These are phyloP conservation scores for Gaeumannomyces tritici DNA, from an alignment of 2,329 filamentous ascomycete genomes.

Conservation along the genomic window DNA sequence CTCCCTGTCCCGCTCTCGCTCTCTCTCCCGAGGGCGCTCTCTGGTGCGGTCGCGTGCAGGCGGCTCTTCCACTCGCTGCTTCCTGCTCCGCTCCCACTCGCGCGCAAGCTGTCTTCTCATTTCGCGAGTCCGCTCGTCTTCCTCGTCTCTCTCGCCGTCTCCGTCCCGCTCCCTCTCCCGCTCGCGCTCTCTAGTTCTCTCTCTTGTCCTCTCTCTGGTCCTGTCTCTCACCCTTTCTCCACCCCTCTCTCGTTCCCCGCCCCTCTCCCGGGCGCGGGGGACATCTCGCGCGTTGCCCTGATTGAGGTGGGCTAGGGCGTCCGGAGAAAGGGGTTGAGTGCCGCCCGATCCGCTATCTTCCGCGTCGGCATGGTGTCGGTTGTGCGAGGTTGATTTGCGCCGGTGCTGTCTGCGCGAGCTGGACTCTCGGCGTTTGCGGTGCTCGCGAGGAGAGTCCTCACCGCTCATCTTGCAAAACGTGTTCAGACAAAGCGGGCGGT, in stretches of 20 bases:
- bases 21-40: constrained; percentile 2
- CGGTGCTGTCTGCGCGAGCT: constrained; percentile 11
- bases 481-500: neutral
- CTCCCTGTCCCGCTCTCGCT: constrained; percentile 2
- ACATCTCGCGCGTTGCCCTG: constrained; percentile 8
- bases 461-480: neutral
- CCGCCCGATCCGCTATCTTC: constrained; percentile 6
- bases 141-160: constrained; percentile 1
- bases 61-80: constrained; percentile 4
- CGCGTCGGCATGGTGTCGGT: constrained; percentile 1
- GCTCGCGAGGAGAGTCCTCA: constrained; percentile 6
- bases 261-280: constrained; percentile 8
- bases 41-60: neutral
- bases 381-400: constrained; percentile 10
- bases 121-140: neutral
- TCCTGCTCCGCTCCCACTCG: constrained; percentile 4
- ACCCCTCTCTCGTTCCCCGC: constrained; percentile 7
- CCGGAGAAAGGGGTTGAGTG: constrained; percentile 14
- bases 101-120: neutral
- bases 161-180: constrained; percentile 6
- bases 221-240: constrained; percentile 1
- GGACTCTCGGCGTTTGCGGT: constrained; percentile 10
- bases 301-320: constrained; percentile 16
- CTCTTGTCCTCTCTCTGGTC: constrained; percentile 5
- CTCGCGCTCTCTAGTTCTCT: constrained; percentile 5